A percentile compares a stretch with the other conserved stretches of the same genome.
Evolutionary conservation across 176 grass and related monocot genomes (phyloP).

Genomic region (Secale cereale): DNA sequence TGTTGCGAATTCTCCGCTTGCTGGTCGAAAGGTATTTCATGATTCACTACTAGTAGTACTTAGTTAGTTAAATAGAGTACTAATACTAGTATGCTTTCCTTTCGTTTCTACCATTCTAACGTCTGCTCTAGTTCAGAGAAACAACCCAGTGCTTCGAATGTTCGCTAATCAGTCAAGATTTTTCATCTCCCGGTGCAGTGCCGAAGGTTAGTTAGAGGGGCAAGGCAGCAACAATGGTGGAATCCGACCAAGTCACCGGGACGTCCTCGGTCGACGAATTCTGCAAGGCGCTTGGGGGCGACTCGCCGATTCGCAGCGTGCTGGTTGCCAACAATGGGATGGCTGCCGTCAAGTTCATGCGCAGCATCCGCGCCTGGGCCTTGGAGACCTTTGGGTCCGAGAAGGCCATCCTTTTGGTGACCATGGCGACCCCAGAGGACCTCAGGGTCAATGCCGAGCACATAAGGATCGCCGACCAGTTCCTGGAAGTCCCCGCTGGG

Average conservation of each 20-base stretch:
- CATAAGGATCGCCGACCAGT: conserved; percentile 95
- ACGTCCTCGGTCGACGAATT: conserved; percentile 59
- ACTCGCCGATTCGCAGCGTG: conserved; percentile 76
- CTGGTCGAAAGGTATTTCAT: too few relatives aligned
- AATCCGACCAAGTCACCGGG: conserved; percentile 32
- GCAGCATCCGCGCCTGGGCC: conserved; percentile 85
- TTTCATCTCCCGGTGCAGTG: conserved; percentile 11
- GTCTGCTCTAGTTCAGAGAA: not conserved
- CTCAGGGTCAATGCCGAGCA: conserved; percentile 93
- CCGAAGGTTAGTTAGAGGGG: conserved; percentile 22
- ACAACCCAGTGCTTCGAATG: not conserved
- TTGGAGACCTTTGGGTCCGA: conserved; percentile 82
- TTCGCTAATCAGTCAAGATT: not conserved
- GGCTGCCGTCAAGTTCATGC: conserved; percentile 96
- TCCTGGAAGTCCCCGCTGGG: conserved; percentile 85
- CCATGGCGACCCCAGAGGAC: conserved; percentile 94
- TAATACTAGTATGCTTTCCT: too few relatives aligned
- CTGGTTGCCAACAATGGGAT: conserved; percentile 97
- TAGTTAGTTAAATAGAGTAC: too few relatives aligned
- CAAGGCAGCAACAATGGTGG: conserved; percentile 31
- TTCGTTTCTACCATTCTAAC: not conserved
- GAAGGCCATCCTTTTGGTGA: conserved; percentile 88
- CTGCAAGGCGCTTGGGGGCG: conserved; percentile 68
- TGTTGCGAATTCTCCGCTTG: too few relatives aligned
- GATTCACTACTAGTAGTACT: too few relatives aligned